Evolutionary conservation across 176 grass and related monocot genomes (phyloP), one percentile per base, ranked within the genome.

Genomic region (Typha latifolia): DNA sequence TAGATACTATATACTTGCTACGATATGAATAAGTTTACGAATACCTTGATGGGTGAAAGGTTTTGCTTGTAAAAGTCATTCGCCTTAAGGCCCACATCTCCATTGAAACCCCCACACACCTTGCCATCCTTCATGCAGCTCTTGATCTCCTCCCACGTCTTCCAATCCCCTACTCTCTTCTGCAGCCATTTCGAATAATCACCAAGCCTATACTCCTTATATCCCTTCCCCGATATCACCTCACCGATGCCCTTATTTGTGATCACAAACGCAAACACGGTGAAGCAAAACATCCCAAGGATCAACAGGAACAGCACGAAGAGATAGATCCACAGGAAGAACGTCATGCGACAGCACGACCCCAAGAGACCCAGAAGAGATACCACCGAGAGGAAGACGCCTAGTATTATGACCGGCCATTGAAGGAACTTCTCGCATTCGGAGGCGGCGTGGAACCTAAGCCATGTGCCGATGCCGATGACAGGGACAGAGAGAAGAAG

Each of bases 241-340:
- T 85, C 73, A 0, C 94, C 89, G 51, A 70, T 86, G 66, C 89
- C 89, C 48, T 70, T 82, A 64, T 93, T 99, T 53, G 94, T 99
- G 73, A 90, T 83, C 59, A 85, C 83, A 74, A 99, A 99, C 12
- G 94, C 79, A 75, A 99, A 93, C 67, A 83, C 43, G 51, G 94
- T 87, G 79, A 99, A 93, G 43, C 70, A 73, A 37, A 92, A 78
- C 31, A 97, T 77, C 22, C 82, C 76, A 4, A 82, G 57, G 51
- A 97, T 90, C 82, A 97, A 85, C 51, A 92, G 2, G 81, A 97
- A 93, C 61, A 97, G 86, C 51, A 79, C 85, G 57, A 92, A 56
- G 66, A 97, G 94, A 78, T 97, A 97, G 64, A 93, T 63, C 89
- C 89, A 97, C 22, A 97, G 86, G 10, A 97, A 76, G 78, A 85